phyloP scores from a whole-genome alignment of 257 asterid genomes.

The Avicennia marina region DNA sequence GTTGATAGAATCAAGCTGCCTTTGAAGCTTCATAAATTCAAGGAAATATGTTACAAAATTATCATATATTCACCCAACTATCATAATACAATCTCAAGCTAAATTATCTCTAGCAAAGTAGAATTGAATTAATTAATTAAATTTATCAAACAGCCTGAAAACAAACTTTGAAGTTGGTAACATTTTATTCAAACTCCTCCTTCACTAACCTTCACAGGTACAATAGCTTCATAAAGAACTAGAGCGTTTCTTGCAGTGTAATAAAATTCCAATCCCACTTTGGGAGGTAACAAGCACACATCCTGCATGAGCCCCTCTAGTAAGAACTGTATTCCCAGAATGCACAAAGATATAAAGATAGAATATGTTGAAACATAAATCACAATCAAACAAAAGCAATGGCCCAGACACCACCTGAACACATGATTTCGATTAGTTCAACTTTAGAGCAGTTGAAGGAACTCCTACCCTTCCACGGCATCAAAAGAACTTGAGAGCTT shows the following conservation, averaged over 20 bases:
- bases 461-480: not conserved
- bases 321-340: not conserved
- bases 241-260: conserved; percentile 80
- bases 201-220: conserved; percentile 87
- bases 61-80: conserved; percentile 7
- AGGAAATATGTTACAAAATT: conserved; percentile 19
- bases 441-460: not conserved
- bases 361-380: not conserved
- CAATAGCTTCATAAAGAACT: conserved; percentile 81
- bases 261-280: conserved; percentile 85
- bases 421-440: no score
- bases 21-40: conserved; percentile 67
- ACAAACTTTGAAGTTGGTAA: conserved; percentile 3
- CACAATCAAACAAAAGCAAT: not conserved
- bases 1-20: conserved; percentile 83
- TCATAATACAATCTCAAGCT: not conserved
- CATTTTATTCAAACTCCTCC: conserved; percentile 1
- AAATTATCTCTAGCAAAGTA: not conserved
- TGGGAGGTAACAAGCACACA: conserved; percentile 79
- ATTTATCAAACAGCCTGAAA: conserved; percentile 6
- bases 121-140: conserved; percentile 1
- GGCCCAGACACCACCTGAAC: not conserved
- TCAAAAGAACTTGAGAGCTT: no score
- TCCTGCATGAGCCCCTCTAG: conserved; percentile 42
- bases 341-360: not conserved